Evolutionary conservation across 192 early-diverging fungal genomes (phyloP).

Genomic region (Rhizoclosmatium globosum): DNA sequence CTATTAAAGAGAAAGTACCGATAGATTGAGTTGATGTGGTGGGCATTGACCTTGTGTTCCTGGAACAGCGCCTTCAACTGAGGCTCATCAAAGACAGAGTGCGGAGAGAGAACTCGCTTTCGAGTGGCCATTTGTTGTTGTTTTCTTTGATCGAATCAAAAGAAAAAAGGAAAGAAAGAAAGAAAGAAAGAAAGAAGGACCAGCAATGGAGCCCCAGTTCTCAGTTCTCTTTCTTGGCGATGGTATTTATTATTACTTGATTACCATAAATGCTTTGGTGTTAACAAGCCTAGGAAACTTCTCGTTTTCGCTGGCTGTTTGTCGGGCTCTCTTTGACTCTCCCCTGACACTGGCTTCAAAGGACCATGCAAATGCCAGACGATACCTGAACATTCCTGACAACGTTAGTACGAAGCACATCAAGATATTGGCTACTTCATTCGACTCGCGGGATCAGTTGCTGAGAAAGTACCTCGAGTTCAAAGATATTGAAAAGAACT

Average conservation of each 20-base stretch:
- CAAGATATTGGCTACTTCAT: constrained; percentile 52
- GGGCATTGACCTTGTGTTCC: constrained; percentile 39
- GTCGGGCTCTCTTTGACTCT: constrained; percentile 44
- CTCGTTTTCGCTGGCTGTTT: constrained; percentile 59
- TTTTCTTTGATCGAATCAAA: not conserved
- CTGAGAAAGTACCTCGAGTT: constrained; percentile 57
- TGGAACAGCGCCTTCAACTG: constrained; percentile 35
- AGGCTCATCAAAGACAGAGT: constrained; percentile 52
- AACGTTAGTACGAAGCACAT: constrained; percentile 29
- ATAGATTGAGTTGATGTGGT: constrained; percentile 50
- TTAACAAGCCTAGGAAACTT: constrained; percentile 49
- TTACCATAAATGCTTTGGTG: too few species aligned
- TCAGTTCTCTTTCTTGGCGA: not conserved
- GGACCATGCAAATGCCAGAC: constrained; percentile 7
- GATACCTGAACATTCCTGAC: constrained; percentile 36
- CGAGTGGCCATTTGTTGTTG: not conserved
- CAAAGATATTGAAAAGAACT: constrained; percentile 42
- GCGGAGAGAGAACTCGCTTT: constrained; percentile 46
- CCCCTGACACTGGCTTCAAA: not conserved
- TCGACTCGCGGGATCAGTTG: constrained; percentile 53
- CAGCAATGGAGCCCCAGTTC: not conserved
- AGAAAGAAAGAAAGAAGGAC: not conserved
- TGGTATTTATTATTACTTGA: not conserved
- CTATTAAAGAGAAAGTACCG: constrained; percentile 36
- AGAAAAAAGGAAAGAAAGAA: too few species aligned